Evolutionary conservation across 352 stramenopile genomes (phyloP), one percentile per base, ranked within the genome.

Genomic region (Globisporangium ultimum): DNA sequence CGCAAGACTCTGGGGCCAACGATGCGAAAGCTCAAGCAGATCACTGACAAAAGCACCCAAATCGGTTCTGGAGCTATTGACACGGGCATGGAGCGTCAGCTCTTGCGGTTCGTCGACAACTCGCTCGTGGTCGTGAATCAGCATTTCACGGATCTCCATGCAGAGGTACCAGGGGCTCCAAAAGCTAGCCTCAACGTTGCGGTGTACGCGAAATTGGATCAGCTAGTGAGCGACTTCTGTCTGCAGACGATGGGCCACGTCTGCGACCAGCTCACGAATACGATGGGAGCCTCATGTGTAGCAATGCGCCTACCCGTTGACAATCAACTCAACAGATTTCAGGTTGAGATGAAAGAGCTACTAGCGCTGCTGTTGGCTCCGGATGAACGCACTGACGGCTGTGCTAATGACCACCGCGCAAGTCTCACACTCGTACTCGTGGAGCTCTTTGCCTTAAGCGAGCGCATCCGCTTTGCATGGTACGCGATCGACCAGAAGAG

Each of bases 381-480:
- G 5, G 24, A 32, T 32, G 24, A 5, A 5, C 24, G 24, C 5
- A 2, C 24, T 32, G 24, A 5, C 5, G 24, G 24, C 24, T 32
- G 24, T 32, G 5, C 47, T 71, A 9, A 42, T 60, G 11, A 50
- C 38, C 0, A 9, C 22, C 12, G 36, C 34, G 8, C 18, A 55
- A 2, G 55, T 12, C 20, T 21, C 17, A 1, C 22, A 34, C 10
- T 42, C 13, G 15, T 20, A 38, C 18, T 21, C 15, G 58, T 77
- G 2, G 69, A 84, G 15, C 42, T 89, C 2, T 71, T 74, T 40
- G 73, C 65, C 1, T 53, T 87, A 21, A 63, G 68, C 11, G 77
- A 89, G 60, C 75, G 73, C 42, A 71, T 87, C 1, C 72, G 75
- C 32, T 57, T 79, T 2, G 73, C 76, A 4, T 86, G 75, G 75